These are phyloP conservation scores for Dictyostelium brefeldianum DNA, from an alignment of 78 protist species.

Conservation along the genomic window DNA sequence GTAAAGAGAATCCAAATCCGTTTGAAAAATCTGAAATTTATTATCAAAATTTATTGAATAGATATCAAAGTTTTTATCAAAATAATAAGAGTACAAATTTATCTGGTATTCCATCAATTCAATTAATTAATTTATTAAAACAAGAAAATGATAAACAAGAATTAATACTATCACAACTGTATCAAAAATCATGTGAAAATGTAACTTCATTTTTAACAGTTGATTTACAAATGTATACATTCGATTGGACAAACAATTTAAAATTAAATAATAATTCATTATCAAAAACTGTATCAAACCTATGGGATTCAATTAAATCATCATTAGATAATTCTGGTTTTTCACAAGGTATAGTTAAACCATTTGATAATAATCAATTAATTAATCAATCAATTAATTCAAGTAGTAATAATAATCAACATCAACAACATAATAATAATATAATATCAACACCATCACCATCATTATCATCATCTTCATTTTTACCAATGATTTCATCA, in stretches of 20 bases:
- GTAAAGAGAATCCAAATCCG: constrained; percentile 52
- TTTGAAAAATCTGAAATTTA: constrained; percentile 64
- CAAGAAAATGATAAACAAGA: constrained; percentile 51
- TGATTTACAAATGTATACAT: constrained; percentile 13
- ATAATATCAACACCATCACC: not conserved
- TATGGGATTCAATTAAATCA: constrained; percentile 26
- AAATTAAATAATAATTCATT: constrained; percentile 53
- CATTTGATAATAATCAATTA: not conserved
- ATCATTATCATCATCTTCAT: not conserved
- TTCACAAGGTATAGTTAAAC: constrained; percentile 30
- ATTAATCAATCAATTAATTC: not conserved
- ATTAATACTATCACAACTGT: constrained; percentile 27
- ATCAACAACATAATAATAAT: not conserved
- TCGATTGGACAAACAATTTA: constrained; percentile 37
- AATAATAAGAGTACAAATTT: constrained; percentile 8
- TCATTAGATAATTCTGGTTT: constrained; percentile 39
- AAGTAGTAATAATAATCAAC: not conserved
- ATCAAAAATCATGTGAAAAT: constrained; percentile 21
- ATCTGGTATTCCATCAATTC: constrained; percentile 32
- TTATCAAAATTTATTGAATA: constrained; percentile 11
- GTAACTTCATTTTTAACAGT: constrained; percentile 17
- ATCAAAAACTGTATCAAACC: constrained; percentile 37
- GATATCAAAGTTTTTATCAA: constrained; percentile 37
- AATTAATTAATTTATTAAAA: constrained; percentile 25
- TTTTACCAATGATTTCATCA: constrained; percentile 19